phyloP scores from a whole-genome alignment of 306 rosid species.

The Neltuma alba region DNA sequence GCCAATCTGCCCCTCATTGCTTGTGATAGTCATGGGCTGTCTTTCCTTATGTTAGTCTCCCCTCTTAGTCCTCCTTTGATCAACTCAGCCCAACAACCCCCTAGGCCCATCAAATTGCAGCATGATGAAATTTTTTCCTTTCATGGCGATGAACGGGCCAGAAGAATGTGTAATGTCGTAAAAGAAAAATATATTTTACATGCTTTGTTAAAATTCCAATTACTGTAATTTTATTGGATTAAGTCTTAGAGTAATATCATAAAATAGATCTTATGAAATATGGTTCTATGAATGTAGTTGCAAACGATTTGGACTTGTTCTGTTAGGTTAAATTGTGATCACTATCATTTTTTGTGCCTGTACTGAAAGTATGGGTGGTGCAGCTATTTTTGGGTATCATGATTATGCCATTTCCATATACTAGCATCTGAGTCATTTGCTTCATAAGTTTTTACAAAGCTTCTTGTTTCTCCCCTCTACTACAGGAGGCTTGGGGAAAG shows the following conservation, averaged over 20 bases:
- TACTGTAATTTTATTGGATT: not conserved
- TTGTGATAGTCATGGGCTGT: no score
- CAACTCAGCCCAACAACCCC: no score
- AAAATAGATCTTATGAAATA: not conserved
- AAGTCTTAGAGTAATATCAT: not conserved
- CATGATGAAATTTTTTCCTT: not conserved
- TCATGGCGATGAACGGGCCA: not conserved
- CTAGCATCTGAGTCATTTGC: not conserved
- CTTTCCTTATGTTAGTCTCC: no score
- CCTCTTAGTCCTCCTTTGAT: no score
- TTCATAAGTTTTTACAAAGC: not conserved
- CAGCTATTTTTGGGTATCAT: not conserved
- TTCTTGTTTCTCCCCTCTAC: not conserved
- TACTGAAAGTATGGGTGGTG: not conserved
- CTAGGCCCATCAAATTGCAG: not conserved
- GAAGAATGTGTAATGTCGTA: not conserved
- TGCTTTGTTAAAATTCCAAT: no score
- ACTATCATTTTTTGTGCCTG: not conserved
- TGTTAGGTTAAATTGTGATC: not conserved
- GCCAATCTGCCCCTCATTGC: no score
- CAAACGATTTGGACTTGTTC: not conserved
- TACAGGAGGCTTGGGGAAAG: slow-evolving; percentile 39
- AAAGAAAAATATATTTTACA: not conserved
- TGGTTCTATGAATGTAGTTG: not conserved
- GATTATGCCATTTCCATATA: not conserved